Base-by-base conservation (phyloP, 2,329 filamentous ascomycete genomes). In the Orbilia quercus region DNA sequence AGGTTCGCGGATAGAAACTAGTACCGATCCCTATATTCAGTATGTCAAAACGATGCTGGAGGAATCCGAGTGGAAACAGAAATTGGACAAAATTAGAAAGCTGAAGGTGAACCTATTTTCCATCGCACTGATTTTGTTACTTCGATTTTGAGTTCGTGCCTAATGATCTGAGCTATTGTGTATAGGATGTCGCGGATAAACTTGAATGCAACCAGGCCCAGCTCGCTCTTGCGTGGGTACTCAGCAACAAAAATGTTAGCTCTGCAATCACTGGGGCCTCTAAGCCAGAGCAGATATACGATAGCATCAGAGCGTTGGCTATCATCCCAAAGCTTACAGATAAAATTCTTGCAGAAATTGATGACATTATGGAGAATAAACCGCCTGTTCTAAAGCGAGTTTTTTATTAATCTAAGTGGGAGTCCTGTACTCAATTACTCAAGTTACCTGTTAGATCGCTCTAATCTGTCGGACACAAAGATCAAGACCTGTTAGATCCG, bases 151-250 rank as follows among this genome's bases (percentile, higher is more conserved):
- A n/a, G n/a, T n/a, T n/a, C n/a, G n/a, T n/a, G n/a, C n/a, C n/a
- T n/a, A n/a, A 53, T 2, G 28, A 34, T 7, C 11, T 16, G n/a
- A 16, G 6, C 48, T 16, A 25, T 23, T 2, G 9, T 47, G 81
- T 88, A 74, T 81, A 86, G 82, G 83, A 86, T 55, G 84, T 92
- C 75, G 89, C 90, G 1, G 84, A 90, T 62, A 84, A 83, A 76
- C 81, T 92, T 42, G 87, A 85, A 11, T 83, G 88, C 71, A 87
- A 85, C 53, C 83, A 86, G 48, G 82, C 82, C 3, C 82, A 84
- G 57, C 81, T 89, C 45, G 86, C 87, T 0, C 81, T 89, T 58
- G 86, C 86, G 1, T 89, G 87, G 87, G 85, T 87, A 12, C 81
- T 89, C 53, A 85, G 83, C 78, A 89, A 89, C 78, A 83, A 84